Evolutionary conservation across 345 rosid genomes (phyloP), one percentile per base, ranked within the genome.

Genomic region (Lepidium africanum): DNA sequence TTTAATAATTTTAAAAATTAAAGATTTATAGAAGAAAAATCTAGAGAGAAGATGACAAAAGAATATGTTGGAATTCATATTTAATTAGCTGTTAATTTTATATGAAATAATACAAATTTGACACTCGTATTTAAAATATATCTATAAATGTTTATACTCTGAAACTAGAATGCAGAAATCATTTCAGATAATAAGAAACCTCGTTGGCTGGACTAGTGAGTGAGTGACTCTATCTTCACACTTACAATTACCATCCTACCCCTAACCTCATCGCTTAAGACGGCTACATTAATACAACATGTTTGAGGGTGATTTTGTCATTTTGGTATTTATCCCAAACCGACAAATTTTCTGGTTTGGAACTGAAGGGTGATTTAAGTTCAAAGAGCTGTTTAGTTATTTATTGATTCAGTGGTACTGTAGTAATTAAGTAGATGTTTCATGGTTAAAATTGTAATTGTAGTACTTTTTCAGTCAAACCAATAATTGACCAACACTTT

Each of bases 101-200:
- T 36, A 10, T 32, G 16, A 67, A 32, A 48, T 38, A 37, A 2
- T 55, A 27, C 25, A 55, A 63, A 41, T 2, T 40, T 14, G 48
- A 14, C 2, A 42, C 27, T 40, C 30, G 32, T 39, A 38, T 23
- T 38, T 14, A 5, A 49, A 39, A 9, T 10, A 8, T 17, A 4
- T 35, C 2, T 38, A 6, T 1, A 14, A 11, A 17, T 63, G 10
- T 17, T 13, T 19, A 0, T 15, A 39, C 5, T 43, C 56, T 23
- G 15, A 40, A 60, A 61, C 61, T 14, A 70, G 58, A 55, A 55
- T 47, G 32, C 33, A 66, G 40, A 50, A 59, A 59, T 73, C n/a
- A 51, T 73, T 36, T 40, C 13, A 45, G 16, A 21, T 25, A 49
- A 27, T 27, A 23, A 59, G 56, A 23, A 59, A 59, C 67, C 65